Evolutionary conservation across 2,329 filamentous ascomycete species (phyloP).

Genomic region (Pestalotiopsis sp.): DNA sequence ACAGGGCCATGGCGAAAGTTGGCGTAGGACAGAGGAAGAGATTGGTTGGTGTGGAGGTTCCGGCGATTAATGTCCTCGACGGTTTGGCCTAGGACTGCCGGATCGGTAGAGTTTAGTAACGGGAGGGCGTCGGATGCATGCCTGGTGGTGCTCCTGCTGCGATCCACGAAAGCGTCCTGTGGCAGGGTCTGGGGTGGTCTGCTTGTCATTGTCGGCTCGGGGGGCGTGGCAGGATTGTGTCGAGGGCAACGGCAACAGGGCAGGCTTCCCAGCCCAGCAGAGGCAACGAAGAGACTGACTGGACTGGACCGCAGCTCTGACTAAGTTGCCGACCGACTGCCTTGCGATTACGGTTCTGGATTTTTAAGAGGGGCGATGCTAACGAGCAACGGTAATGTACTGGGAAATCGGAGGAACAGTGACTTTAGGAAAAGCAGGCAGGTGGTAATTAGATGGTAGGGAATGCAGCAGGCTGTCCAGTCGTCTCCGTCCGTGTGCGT

Average conservation of each 20-base stretch:
- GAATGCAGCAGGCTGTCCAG: background rate
- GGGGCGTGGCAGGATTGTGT: background rate
- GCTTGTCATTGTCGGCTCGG: conserved; percentile 29
- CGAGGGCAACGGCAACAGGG: background rate
- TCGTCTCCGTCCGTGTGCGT: background rate
- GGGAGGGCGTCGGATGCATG: conserved; percentile 16
- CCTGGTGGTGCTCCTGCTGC: conserved; percentile 19
- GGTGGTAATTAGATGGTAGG: background rate
- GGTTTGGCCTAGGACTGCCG: conserved; percentile 21
- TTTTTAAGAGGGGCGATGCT: background rate
- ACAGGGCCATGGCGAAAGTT: conserved; percentile 18
- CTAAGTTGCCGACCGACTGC: background rate
- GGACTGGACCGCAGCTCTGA: background rate
- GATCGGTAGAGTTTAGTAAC: conserved; percentile 19
- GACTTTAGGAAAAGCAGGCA: background rate
- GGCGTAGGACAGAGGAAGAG: conserved; percentile 21
- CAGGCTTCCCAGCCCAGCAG: background rate
- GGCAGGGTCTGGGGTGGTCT: conserved; percentile 26
- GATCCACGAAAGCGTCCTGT: conserved; percentile 26
- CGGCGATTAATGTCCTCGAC: conserved; percentile 29
- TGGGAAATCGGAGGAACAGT: background rate
- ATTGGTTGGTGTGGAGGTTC: conserved; percentile 25
- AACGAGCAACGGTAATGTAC: background rate
- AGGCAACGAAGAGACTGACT: background rate
- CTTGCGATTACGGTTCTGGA: background rate